Percentiles rank a stretch among this genome's conserved stretches.
These are phyloP conservation scores for Suhomyces tanzawaensis DNA, from an alignment of 805 yeast genomes.

Conservation along the genomic window DNA sequence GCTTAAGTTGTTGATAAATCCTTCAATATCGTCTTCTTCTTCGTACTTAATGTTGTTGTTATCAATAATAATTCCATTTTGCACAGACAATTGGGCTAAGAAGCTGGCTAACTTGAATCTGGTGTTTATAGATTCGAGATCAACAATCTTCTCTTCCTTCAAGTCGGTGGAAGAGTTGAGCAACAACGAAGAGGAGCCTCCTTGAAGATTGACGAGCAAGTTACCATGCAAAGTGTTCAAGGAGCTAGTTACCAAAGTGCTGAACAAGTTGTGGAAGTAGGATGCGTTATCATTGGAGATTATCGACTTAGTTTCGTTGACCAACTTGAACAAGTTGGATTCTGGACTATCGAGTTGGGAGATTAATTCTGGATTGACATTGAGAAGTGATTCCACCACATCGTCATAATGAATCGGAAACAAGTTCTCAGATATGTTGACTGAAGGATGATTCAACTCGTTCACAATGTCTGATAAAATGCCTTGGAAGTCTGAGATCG, in stretches of 20 bases:
- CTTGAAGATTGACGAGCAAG: slow-evolving; percentile 26
- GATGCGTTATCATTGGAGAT: slow-evolving; percentile 27
- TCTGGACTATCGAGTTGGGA: slow-evolving; percentile 36
- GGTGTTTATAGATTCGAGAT: slow-evolving; percentile 9
- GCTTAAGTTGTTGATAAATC: slow-evolving; percentile 41
- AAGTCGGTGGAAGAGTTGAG: slow-evolving; percentile 10
- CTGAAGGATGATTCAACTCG: slow-evolving; percentile 9
- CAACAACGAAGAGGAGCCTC: slow-evolving; percentile 9
- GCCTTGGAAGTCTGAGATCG: slow-evolving; percentile 57
- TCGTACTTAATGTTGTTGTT: slow-evolving; percentile 33
- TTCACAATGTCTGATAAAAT: slow-evolving; percentile 20
- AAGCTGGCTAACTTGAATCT: slow-evolving; percentile 60
- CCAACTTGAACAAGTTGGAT: slow-evolving; percentile 36
- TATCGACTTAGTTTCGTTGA: slow-evolving; percentile 46
- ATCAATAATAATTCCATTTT: slow-evolving; percentile 52
- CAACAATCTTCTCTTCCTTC: slow-evolving; percentile 16
- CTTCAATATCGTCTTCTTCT: slow-evolving; percentile 10
- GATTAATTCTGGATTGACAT: slow-evolving; percentile 43
- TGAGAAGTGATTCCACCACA: slow-evolving; percentile 47
- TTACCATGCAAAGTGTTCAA: slow-evolving; percentile 35
- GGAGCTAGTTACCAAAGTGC: slow-evolving; percentile 31
- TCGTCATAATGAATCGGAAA: slow-evolving; percentile 40
- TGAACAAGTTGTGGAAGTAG: slow-evolving; percentile 28
- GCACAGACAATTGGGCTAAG: slow-evolving; percentile 66
- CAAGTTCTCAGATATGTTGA: slow-evolving; percentile 12